phyloP scores from a whole-genome alignment of 257 asterid genomes.

The Fraxinus americana region DNA sequence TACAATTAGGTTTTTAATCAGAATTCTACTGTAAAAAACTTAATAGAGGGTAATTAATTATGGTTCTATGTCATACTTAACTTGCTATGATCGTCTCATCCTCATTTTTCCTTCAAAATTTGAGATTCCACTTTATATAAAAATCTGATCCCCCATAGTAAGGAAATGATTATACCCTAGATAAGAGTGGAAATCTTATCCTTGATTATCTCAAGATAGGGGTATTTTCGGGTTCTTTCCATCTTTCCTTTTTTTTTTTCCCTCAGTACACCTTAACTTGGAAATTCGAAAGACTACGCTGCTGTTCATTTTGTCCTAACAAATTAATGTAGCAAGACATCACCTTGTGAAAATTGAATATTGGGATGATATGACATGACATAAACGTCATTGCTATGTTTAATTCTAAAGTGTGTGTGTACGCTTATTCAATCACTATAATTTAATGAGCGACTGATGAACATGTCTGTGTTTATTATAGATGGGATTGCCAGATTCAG shows the following conservation, averaged over 20 bases:
- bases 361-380: not conserved
- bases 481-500: slow-evolving; percentile 66
- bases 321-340: not conserved
- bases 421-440: too few species aligned
- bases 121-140: not conserved
- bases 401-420: not conserved
- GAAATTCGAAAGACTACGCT: not conserved
- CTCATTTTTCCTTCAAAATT: not conserved
- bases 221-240: not conserved
- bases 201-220: not conserved
- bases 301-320: not conserved
- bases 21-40: not conserved
- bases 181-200: not conserved
- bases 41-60: not conserved
- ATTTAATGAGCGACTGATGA: not conserved
- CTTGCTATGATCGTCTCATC: not conserved
- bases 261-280: not conserved
- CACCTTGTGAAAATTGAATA: not conserved
- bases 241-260: not conserved
- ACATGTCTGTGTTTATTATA: slow-evolving; percentile 32
- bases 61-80: not conserved
- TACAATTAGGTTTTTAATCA: not conserved
- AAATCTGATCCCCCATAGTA: not conserved
- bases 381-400: not conserved
- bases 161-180: not conserved